Conservation (phyloP, 2,329 filamentous ascomycete genomes). For the Fusarium sp. region DNA sequence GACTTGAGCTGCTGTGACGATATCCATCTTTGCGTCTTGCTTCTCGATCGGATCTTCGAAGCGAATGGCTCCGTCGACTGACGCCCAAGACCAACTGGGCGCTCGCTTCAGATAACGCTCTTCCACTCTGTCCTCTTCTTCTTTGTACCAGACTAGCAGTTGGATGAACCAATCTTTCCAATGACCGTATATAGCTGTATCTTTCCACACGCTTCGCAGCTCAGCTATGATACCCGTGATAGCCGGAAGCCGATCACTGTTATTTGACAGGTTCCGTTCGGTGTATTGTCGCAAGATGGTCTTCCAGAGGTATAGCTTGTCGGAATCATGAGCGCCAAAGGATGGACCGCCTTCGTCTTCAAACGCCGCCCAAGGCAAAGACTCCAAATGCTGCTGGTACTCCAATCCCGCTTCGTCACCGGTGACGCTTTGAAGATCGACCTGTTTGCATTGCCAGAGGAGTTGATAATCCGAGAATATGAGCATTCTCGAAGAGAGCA, state of each 20-base stretch:
- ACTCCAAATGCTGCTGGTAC: background rate
- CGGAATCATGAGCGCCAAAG: background rate
- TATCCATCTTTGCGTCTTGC: background rate
- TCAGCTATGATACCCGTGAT: background rate
- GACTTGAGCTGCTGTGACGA: fast-evolving
- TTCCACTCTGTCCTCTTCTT: fast-evolving
- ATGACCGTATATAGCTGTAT: background rate
- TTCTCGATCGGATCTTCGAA: fast-evolving
- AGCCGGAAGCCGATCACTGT: background rate
- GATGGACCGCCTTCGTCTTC: fast-evolving
- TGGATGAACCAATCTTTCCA: conserved; percentile 9
- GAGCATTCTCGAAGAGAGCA: background rate
- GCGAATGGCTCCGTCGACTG: background rate
- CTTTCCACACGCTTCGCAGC: background rate
- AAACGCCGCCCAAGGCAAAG: background rate
- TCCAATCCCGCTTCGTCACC: fast-evolving
- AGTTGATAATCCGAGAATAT: conserved; percentile 4
- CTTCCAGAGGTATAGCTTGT: background rate
- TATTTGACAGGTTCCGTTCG: fast-evolving
- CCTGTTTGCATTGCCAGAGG: background rate
- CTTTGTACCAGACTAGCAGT: background rate
- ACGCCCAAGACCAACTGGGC: background rate
- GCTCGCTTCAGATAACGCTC: background rate
- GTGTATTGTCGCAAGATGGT: background rate
- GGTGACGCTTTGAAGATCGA: fast-evolving